Evolutionary conservation across 2,329 filamentous ascomycete genomes (phyloP).

Genomic region (Claviceps humidiphila): DNA sequence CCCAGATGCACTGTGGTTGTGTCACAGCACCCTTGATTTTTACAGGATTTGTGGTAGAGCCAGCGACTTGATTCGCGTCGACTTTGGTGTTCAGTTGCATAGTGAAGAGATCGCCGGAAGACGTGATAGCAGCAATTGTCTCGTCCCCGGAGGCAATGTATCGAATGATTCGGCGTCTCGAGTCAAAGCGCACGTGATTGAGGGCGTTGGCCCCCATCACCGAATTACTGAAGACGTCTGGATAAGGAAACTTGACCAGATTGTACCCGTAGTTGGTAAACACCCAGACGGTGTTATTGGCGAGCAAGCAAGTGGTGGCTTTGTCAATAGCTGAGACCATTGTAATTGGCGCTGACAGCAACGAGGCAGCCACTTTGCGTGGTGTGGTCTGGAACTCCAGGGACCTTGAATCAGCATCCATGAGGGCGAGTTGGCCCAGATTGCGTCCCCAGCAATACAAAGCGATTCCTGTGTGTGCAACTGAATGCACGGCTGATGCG

Average conservation of each 20-base stretch:
- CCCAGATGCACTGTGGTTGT: slow-evolving; percentile 72
- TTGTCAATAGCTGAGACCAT: slow-evolving; percentile 82
- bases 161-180: slow-evolving; percentile 53
- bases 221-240: slow-evolving; percentile 56
- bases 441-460: slow-evolving; percentile 95
- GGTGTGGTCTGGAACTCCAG: slow-evolving; percentile 72
- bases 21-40: slow-evolving; percentile 80
- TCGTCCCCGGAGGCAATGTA: slow-evolving; percentile 77
- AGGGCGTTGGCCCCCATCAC: slow-evolving; percentile 51
- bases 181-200: slow-evolving; percentile 34
- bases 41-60: slow-evolving; percentile 81
- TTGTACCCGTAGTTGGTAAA: slow-evolving; percentile 95
- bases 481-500: slow-evolving; percentile 83
- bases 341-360: slow-evolving; percentile 52
- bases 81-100: slow-evolving; percentile 58
- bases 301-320: slow-evolving; percentile 73
- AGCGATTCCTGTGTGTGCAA: slow-evolving; percentile 67
- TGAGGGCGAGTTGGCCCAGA: slow-evolving; percentile 80
- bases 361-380: slow-evolving; percentile 74
- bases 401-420: slow-evolving; percentile 88
- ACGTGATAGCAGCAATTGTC: slow-evolving; percentile 79
- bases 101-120: slow-evolving; percentile 76
- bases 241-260: slow-evolving; percentile 69
- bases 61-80: slow-evolving; percentile 44
- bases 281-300: slow-evolving; percentile 80